These are phyloP conservation scores for Apophysomyces sp. DNA, from an alignment of 371 early-diverging fungal species.

Conservation along the genomic window DNA sequence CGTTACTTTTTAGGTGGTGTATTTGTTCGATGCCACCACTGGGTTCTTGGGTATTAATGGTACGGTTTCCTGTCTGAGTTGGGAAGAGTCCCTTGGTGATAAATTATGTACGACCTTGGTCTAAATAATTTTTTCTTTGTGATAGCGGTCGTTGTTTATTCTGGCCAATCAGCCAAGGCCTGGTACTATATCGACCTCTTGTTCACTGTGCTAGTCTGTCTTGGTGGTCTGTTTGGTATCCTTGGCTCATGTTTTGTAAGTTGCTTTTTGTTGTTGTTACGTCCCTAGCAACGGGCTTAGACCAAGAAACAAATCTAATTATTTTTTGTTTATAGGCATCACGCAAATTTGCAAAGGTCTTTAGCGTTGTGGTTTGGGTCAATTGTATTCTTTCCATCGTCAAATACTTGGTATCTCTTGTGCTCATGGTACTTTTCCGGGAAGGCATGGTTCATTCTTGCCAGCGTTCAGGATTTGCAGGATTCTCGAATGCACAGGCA, in stretches of 20 bases:
- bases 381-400: conserved; percentile 38
- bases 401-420: conserved; percentile 39
- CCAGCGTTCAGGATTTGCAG: conserved; percentile 39
- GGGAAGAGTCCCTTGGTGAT: not conserved
- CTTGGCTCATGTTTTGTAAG: conserved; percentile 48
- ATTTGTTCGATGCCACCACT: conserved; percentile 43
- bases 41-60: conserved; percentile 49
- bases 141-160: conserved; percentile 42
- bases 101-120: not conserved
- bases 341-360: conserved; percentile 40
- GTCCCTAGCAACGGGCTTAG: not conserved
- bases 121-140: conserved; percentile 1
- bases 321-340: conserved; percentile 25
- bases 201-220: conserved; percentile 36
- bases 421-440: conserved; percentile 32
- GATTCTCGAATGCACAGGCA: conserved; percentile 35
- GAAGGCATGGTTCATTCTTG: conserved; percentile 42
- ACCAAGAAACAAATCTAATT: not conserved
- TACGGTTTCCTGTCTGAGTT: conserved; percentile 11
- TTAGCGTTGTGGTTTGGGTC: conserved; percentile 46
- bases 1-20: conserved; percentile 23
- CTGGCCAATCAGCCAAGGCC: conserved; percentile 43
- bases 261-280: not conserved
- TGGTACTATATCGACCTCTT: conserved; percentile 47
- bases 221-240: conserved; percentile 44